Percentiles rank a stretch among this genome's conserved stretches.
Conservation (phyloP, 2,329 filamentous ascomycete species). For the Tolypocladium capitatum region DNA sequence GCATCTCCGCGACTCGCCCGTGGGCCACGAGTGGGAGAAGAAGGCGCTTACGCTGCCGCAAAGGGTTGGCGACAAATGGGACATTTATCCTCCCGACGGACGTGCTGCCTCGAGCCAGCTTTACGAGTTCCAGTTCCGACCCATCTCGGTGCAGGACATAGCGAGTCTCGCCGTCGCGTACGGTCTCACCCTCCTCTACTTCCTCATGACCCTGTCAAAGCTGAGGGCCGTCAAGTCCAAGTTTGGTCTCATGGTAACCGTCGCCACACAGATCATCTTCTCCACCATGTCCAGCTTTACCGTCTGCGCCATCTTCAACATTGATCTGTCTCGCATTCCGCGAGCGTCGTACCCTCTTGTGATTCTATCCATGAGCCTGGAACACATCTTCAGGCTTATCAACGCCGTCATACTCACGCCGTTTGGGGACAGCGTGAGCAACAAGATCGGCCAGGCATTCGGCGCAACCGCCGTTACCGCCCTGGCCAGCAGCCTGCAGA, state of each 20-base stretch:
- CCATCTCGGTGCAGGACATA: conserved; percentile 55
- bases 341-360: conserved; percentile 63
- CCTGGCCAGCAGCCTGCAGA: conserved; percentile 54
- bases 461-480: conserved; percentile 60
- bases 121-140: conserved; percentile 68
- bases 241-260: conserved; percentile 57
- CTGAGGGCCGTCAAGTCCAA: conserved; percentile 64
- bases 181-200: conserved; percentile 47
- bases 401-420: conserved; percentile 64
- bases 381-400: conserved; percentile 68
- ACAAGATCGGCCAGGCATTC: conserved; percentile 59
- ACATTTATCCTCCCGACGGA: conserved; percentile 49
- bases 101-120: conserved; percentile 42
- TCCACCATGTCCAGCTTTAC: conserved; percentile 71
- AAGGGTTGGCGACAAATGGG: conserved; percentile 41
- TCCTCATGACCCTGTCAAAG: conserved; percentile 53
- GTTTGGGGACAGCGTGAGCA: conserved; percentile 52
- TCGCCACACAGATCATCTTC: conserved; percentile 55
- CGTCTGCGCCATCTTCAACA: conserved; percentile 60
- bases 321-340: conserved; percentile 64
- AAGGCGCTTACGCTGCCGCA: conserved; percentile 40
- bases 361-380: conserved; percentile 62
- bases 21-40: conserved; percentile 52
- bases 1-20: conserved; percentile 50
- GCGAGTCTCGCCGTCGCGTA: conserved; percentile 53